Percentiles rank a stretch among this genome's conserved stretches.
phyloP scores from a whole-genome alignment of 495 filamentous ascomycete species.

The Penicillium samsonianum region DNA sequence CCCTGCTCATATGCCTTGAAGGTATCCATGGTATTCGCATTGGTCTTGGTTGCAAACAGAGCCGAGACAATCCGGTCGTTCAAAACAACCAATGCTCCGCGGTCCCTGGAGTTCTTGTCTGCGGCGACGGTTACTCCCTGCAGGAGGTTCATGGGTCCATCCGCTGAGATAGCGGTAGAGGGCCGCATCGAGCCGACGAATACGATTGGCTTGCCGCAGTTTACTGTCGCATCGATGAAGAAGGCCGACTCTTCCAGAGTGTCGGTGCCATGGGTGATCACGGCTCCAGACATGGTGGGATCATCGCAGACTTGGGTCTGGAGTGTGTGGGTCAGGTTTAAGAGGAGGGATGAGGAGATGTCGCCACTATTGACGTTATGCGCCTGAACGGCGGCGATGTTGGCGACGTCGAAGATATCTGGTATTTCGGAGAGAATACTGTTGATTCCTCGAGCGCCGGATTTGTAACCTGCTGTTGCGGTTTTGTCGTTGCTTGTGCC shows the following conservation, averaged over 20 bases:
- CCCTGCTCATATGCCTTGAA: constrained; percentile 50
- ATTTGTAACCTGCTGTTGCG: constrained; percentile 49
- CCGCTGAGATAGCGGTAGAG: constrained; percentile 51
- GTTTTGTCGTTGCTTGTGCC: constrained; percentile 42
- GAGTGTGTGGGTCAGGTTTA: constrained; percentile 44
- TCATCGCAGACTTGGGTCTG: constrained; percentile 44
- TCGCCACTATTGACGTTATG: constrained; percentile 40
- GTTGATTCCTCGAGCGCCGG: constrained; percentile 45
- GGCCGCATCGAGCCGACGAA: constrained; percentile 53
- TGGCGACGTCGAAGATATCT: constrained; percentile 46
- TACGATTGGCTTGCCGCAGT: constrained; percentile 50
- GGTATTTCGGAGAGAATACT: constrained; percentile 45
- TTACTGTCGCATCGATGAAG: constrained; percentile 50
- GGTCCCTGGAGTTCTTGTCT: constrained; percentile 30
- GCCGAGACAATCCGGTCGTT: constrained; percentile 53
- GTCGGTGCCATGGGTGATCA: constrained; percentile 55
- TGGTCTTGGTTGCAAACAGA: constrained; percentile 52
- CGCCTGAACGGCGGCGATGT: constrained; percentile 49
- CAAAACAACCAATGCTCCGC: constrained; percentile 50
- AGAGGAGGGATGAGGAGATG: constrained; percentile 44
- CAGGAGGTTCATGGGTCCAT: constrained; percentile 53
- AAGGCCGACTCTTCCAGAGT: constrained; percentile 53
- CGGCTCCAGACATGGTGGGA: constrained; percentile 44
- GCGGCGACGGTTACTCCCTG: constrained; percentile 50
- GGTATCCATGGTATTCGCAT: constrained; percentile 53